phyloP scores from a whole-genome alignment of 257 asterid genomes.

The Echites panduratus region DNA sequence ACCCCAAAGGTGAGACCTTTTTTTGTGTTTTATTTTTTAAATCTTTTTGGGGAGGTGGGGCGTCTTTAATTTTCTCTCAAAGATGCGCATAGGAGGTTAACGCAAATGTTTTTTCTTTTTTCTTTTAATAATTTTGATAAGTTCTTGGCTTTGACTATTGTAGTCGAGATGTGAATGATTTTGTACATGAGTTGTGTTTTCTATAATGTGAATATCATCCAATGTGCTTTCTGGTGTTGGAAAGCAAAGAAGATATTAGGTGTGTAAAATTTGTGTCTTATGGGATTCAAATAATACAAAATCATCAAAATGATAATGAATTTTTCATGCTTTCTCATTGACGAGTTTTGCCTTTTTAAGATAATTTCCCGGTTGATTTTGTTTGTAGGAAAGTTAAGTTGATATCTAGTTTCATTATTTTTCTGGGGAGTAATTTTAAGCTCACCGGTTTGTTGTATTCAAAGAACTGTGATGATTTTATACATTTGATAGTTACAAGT shows the following conservation, averaged over 20 bases:
- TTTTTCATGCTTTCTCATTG: not conserved
- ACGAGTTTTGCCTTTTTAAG: not conserved
- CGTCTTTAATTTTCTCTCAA: not conserved
- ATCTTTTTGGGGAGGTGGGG: not conserved
- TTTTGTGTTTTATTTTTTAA: not conserved
- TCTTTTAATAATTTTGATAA: not conserved
- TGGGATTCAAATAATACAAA: not conserved
- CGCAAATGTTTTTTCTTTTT: not conserved
- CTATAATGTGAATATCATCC: not conserved
- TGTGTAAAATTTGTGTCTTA: not conserved
- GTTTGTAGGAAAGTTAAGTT: not conserved
- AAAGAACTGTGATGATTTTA: not conserved
- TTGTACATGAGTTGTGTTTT: not conserved
- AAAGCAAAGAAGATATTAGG: not conserved
- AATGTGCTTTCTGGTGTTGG: not conserved
- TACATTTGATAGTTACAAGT: not conserved
- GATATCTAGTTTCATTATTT: not conserved
- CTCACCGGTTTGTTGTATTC: slow-evolving; percentile 1
- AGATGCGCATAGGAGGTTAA: not conserved
- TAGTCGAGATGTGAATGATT: not conserved
- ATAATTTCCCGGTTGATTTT: not conserved
- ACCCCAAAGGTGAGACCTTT: slow-evolving; percentile 35
- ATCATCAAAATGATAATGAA: not conserved
- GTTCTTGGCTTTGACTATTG: not conserved
- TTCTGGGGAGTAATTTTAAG: not conserved